These are phyloP conservation scores for Trichoderma asperellum DNA, from an alignment of 2,329 filamentous ascomycete genomes.

Conservation along the genomic window DNA sequence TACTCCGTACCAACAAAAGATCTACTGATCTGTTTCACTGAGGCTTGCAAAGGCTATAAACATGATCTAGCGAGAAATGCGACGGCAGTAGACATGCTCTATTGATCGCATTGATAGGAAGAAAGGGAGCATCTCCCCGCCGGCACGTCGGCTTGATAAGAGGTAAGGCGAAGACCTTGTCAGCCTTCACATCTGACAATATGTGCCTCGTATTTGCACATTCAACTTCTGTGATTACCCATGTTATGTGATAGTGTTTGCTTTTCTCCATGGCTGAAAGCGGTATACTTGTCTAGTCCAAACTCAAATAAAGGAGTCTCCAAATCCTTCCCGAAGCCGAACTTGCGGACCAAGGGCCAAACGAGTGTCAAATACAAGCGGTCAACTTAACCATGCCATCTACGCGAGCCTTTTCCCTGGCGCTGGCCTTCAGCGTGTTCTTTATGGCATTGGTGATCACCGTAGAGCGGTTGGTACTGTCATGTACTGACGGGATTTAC, in stretches of 20 bases:
- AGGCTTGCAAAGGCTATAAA: neutral
- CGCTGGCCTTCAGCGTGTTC: constrained; percentile 38
- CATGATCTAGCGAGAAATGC: neutral
- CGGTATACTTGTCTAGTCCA: neutral
- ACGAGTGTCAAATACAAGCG: neutral
- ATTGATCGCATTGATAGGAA: neutral
- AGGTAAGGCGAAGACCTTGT: neutral
- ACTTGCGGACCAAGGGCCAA: neutral
- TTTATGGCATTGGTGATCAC: constrained; percentile 41
- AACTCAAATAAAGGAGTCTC: too few species aligned
- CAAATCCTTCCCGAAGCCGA: neutral
- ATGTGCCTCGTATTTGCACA: neutral
- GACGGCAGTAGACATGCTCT: neutral
- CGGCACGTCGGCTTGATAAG: neutral
- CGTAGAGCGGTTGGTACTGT: constrained; percentile 39
- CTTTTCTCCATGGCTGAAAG: neutral
- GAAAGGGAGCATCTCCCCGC: neutral
- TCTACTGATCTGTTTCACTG: neutral
- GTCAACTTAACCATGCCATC: constrained; percentile 36
- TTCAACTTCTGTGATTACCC: neutral
- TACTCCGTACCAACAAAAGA: too few species aligned
- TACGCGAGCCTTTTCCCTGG: constrained; percentile 36
- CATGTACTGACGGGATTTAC: constrained; percentile 31
- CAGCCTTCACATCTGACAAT: neutral
- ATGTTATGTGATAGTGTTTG: neutral